These are phyloP conservation scores for Metschnikowia shivogae DNA, from an alignment of 805 yeast genomes.

Conservation along the genomic window DNA sequence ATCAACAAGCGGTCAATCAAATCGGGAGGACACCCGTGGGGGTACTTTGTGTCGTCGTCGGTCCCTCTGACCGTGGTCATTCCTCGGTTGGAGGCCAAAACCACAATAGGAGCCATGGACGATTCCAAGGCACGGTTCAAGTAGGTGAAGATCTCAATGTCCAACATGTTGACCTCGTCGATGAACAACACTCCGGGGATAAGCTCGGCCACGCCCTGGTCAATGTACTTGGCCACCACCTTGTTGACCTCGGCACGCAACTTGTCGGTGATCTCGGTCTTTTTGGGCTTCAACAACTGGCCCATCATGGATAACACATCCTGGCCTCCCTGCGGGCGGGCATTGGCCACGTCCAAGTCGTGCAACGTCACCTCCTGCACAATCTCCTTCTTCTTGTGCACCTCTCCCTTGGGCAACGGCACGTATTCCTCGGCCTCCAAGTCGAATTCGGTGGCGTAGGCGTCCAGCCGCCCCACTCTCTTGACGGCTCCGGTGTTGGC, in stretches of 20 bases:
- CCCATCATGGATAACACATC: conserved; percentile 96
- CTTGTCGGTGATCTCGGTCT: conserved; percentile 96
- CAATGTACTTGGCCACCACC: conserved; percentile 92
- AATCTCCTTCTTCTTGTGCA: conserved; percentile 95
- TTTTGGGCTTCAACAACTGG: conserved; percentile 89
- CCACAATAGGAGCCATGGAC: conserved; percentile 88
- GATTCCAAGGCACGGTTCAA: conserved; percentile 91
- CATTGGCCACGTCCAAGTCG: conserved; percentile 94
- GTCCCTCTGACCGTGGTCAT: conserved; percentile 89
- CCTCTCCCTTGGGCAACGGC: conserved; percentile 98
- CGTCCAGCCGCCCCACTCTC: conserved; percentile 97
- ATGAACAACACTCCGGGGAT: conserved; percentile 97
- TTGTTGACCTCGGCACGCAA: conserved; percentile 90
- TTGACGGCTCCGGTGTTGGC: conserved; percentile 97
- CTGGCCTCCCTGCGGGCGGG: conserved; percentile 96
- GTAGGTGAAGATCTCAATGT: conserved; percentile 93
- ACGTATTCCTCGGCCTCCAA: conserved; percentile 98
- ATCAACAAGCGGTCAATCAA: conserved; percentile 86
- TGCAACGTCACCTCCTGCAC: conserved; percentile 96
- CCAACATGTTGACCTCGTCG: conserved; percentile 98
- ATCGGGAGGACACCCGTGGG: conserved; percentile 97
- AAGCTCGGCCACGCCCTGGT: conserved; percentile 96
- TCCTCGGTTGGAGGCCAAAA: conserved; percentile 94
- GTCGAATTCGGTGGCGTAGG: conserved; percentile 97
- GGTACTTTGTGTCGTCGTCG: conserved; percentile 71